These are phyloP conservation scores for Rubia tinctorum DNA, from an alignment of 305 asterid genomes.

Conservation along the genomic window DNA sequence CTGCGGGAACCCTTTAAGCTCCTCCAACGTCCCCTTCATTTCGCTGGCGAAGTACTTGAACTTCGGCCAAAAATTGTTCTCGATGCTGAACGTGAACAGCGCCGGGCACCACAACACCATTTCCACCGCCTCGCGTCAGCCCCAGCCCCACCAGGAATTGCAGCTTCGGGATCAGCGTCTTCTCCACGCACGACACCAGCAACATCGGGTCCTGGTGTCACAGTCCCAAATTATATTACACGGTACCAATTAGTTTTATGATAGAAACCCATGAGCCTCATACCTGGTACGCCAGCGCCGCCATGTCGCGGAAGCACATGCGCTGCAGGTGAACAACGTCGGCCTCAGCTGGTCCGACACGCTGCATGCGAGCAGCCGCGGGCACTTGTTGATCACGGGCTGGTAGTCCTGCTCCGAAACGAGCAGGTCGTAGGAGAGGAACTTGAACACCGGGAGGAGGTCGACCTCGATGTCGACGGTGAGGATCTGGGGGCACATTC, in stretches of 20 bases:
- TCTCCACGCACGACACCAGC: conserved; percentile 77
- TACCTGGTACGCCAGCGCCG: conserved; percentile 56
- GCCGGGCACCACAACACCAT: conserved; percentile 86
- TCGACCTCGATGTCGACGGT: conserved; percentile 58
- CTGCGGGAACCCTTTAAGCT: conserved; percentile 76
- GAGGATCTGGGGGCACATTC: conserved; percentile 75
- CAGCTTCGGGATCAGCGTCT: conserved; percentile 74
- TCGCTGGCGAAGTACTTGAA: conserved; percentile 53
- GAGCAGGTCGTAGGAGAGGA: conserved; percentile 54
- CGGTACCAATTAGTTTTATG: too few relatives aligned
- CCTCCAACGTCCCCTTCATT: conserved; percentile 64
- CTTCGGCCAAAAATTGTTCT: conserved; percentile 82
- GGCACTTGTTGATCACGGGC: conserved; percentile 74
- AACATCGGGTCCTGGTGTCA: conserved; percentile 70
- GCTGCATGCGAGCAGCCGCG: conserved; percentile 59
- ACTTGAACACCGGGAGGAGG: conserved; percentile 62
- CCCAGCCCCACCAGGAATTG: conserved; percentile 53
- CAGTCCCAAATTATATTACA: too few relatives aligned
- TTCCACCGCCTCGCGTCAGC: conserved; percentile 43
- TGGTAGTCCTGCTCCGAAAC: conserved; percentile 50
- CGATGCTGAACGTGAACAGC: conserved; percentile 73
- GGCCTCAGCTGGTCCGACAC: conserved; percentile 72
- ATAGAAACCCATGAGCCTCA: too few relatives aligned
- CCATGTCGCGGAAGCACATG: conserved; percentile 57
- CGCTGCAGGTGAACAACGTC: conserved; percentile 68